Evolutionary conservation across 345 rosid species (phyloP), one percentile per base, ranked within the genome.

Genomic region (Gynandropsis gynandra): DNA sequence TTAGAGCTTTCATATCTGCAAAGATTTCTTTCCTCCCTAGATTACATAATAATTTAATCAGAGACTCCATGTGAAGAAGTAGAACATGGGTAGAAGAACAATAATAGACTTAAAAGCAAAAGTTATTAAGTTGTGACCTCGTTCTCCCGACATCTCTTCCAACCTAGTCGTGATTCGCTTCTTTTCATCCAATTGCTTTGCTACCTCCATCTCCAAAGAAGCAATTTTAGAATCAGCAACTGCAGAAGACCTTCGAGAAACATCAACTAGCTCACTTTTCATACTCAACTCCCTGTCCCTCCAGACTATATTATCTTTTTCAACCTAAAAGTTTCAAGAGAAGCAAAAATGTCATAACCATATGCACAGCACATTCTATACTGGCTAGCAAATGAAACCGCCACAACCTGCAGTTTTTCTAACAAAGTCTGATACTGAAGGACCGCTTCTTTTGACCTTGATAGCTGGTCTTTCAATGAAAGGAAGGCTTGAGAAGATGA

Each of bases 361-460:
- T 57, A 56, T 36, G 42, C 42, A 54, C 41, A 46, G 42, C 10
- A 8, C 47, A 47, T 8, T 32, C 8, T 18, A 20, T 16, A 41
- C 39, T 19, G 34, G 59, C 52, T 33, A 40, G 14, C 47, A 71
- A 70, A 64, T 67, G 63, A 72, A 79, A 76, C 74, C 69, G 66
- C 66, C 73, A 75, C 87, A 76, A 92, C 98, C 98, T 92, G 97
- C 53, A 87, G 83, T 81, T 81, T 92, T 83, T 85, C 88, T 31
- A 69, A 80, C 53, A 78, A 63, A 63, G 84, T 77, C 74, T 77
- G 92, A 76, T 78, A 85, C 40, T 63, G 66, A 37, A 56, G 34
- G 67, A 80, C 88, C 66, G 78, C 83, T 27, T 79, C 63, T 66
- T 85, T 93, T 64, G 88, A 76, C 57, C 71, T 85, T 61, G 71